phyloP scores from a whole-genome alignment of 148 eudicot species.

The Camellia granthamiana region DNA sequence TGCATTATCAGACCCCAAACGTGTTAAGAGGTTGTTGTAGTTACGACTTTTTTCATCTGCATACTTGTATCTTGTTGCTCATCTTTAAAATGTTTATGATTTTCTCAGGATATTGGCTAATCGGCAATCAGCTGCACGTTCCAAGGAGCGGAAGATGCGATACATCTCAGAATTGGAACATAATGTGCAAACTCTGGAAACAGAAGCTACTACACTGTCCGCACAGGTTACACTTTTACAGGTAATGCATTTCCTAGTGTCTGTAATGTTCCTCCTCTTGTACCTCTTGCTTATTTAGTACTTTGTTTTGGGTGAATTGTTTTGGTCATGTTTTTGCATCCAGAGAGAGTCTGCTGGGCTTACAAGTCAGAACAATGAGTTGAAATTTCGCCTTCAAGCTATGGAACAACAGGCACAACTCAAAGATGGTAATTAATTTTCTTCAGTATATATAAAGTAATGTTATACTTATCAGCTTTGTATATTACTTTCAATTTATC shows the following conservation, averaged over 20 bases:
- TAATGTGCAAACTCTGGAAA: constrained; percentile 47
- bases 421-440: constrained; percentile 29
- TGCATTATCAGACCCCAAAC: constrained; percentile 53
- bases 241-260: constrained; percentile 15
- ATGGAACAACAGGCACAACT: constrained; percentile 38
- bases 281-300: background rate
- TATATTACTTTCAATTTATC: no score
- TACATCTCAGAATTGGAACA: constrained; percentile 52
- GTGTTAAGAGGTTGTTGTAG: constrained; percentile 42
- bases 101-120: constrained; percentile 48
- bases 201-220: constrained; percentile 43
- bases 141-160: constrained; percentile 45
- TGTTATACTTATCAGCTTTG: no score
- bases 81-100: background rate
- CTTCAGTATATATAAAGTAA: background rate
- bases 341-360: constrained; percentile 32
- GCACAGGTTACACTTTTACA: constrained; percentile 42
- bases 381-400: constrained; percentile 33
- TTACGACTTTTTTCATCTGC: background rate
- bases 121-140: constrained; percentile 57
- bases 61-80: background rate
- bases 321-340: background rate
- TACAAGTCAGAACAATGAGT: constrained; percentile 29
- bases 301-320: background rate
- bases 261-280: background rate